Evolutionary conservation across 2,329 filamentous ascomycete species (phyloP), one percentile per base, ranked within the genome.

Genomic region (Davidsoniella virescens): DNA sequence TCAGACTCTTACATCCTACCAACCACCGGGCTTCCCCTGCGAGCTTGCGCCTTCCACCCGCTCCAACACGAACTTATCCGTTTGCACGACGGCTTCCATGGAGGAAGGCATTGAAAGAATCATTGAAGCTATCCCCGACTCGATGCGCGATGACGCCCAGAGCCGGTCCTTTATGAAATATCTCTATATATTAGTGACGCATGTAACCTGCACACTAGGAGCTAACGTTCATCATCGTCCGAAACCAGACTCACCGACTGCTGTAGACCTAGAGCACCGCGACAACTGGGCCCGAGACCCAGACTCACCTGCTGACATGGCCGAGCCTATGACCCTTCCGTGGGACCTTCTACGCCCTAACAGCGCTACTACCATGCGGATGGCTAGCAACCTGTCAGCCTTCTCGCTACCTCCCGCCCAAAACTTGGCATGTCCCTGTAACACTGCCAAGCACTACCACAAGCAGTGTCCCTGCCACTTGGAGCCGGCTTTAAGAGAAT

Each of bases 331-430:
- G 37, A 63, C 67, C 4, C 56, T 76, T 4, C 70, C 73, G 0
- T 71, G 72, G 17, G 71, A 76, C 55, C 72, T 73, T 37, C 59
- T 76, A 5, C 63, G 57, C n/a, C 54, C 66, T 16, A 59, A 60
- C 10, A 42, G 56, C 17, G n/a, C n/a, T 26, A 14, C 12, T 37
- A 7, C 29, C 4, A 33, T 33, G 29, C 8, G 8, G 29, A 33
- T 33, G 29, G 29, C 29, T 12, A 33, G 12, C 29, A 33, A 33
- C 29, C 29, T 33, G 8, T 33, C 29, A 9, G 12, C 29, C 29
- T n/a, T 25, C 7, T 10, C 23, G 10, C 18, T 38, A 33, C 17
- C 16, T 37, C 54, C 50, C 4, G 52, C 55, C 16, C 29, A 12
- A 9, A 33, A 33, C 29, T 12, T 33, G 12, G 29, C 8, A 8